phyloP scores from a whole-genome alignment of 116 monocot genomes.

The Dioscorea cayenensis region DNA sequence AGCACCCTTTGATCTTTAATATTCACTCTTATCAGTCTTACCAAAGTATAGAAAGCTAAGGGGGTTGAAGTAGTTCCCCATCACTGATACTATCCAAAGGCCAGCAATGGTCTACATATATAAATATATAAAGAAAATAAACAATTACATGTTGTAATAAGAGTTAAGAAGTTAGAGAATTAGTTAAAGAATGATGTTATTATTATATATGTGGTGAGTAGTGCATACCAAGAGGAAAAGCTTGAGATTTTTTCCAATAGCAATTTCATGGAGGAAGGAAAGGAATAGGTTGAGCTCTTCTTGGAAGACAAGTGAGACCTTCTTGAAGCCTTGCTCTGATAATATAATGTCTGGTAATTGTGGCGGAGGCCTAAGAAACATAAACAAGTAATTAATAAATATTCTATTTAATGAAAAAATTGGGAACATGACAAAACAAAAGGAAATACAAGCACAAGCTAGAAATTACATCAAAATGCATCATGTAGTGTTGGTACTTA shows the following conservation, averaged over 20 bases:
- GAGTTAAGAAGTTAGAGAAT: too few species aligned
- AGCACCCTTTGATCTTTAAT: not conserved
- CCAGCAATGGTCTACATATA: constrained; percentile 40
- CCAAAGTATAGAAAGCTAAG: constrained; percentile 69
- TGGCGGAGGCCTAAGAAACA: constrained; percentile 37
- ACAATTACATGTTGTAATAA: too few species aligned
- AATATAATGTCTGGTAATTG: constrained; percentile 53
- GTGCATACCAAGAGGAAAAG: constrained; percentile 58
- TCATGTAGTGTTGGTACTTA: too few species aligned
- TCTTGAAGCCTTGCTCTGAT: constrained; percentile 38
- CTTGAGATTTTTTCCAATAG: constrained; percentile 73
- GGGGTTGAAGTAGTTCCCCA: constrained; percentile 64
- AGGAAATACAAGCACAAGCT: too few species aligned
- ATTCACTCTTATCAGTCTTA: constrained; percentile 13
- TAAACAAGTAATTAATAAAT: not conserved
- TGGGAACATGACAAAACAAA: too few species aligned
- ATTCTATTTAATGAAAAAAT: too few species aligned
- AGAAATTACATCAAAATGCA: too few species aligned
- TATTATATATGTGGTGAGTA: not conserved
- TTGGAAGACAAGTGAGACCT: constrained; percentile 35
- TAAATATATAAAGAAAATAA: not conserved
- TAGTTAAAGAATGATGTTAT: too few species aligned
- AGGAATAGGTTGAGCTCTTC: constrained; percentile 24
- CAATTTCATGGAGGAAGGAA: constrained; percentile 47
- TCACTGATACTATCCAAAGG: constrained; percentile 66